Percentiles rank a stretch among this genome's conserved stretches.
Conservation (phyloP, 2,329 filamentous ascomycete genomes). For the Monilinia fructicola region DNA sequence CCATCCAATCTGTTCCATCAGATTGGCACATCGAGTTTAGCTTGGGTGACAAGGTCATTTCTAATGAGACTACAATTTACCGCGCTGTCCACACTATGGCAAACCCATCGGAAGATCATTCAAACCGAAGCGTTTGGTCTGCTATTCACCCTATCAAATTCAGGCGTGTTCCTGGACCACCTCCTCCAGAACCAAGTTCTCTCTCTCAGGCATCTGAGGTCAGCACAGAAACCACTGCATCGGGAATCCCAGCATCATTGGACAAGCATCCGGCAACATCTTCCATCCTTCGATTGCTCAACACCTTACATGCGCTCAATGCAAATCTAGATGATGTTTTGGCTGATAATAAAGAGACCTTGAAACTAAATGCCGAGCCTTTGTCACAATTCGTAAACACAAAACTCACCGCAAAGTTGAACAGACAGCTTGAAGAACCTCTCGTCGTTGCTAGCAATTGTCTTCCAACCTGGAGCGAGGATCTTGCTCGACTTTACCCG, state of each 20-base stretch:
- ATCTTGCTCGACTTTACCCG: constrained; percentile 87
- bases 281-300: constrained; percentile 82
- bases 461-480: constrained; percentile 92
- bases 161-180: constrained; percentile 78
- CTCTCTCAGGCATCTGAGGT: constrained; percentile 55
- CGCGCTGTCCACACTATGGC: constrained; percentile 73
- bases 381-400: constrained; percentile 96
- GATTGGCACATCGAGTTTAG: constrained; percentile 99
- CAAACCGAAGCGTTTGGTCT: constrained; percentile 81
- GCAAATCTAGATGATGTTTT: constrained; percentile 90
- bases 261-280: constrained; percentile 81
- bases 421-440: constrained; percentile 93
- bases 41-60: constrained; percentile 77
- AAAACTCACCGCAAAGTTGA: constrained; percentile 95
- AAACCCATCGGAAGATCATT: constrained; percentile 60
- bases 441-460: constrained; percentile 97
- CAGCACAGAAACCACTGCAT: constrained; percentile 53
- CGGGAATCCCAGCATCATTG: constrained; percentile 73
- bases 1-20: constrained; percentile 75
- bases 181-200: constrained; percentile 68
- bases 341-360: constrained; percentile 68
- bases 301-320: constrained; percentile 89
- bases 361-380: constrained; percentile 76
- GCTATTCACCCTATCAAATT: constrained; percentile 90
- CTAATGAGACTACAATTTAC: constrained; percentile 94